A percentile compares a stretch with the other conserved stretches of the same genome.
Evolutionary conservation across 2,329 filamentous ascomycete species (phyloP).

Genomic region (Sporothrix pallida): DNA sequence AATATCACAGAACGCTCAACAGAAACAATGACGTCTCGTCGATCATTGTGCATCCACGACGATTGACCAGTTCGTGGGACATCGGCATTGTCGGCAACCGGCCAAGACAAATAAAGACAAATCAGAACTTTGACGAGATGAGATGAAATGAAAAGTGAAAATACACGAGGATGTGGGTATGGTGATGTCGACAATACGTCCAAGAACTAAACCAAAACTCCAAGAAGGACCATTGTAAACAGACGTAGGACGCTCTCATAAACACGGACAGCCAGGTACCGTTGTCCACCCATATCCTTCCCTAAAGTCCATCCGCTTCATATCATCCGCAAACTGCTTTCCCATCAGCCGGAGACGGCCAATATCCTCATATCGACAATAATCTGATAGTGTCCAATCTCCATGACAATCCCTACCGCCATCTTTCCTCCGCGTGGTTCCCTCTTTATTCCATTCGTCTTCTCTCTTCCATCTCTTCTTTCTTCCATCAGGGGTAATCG

Average conservation of each 20-base stretch:
- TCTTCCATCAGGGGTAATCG: conserved; percentile 20
- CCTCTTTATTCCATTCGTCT: background rate
- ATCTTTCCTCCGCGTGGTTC: background rate
- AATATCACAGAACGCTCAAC: no score
- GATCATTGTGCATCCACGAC: background rate
- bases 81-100: background rate
- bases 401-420: background rate
- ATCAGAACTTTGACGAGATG: background rate
- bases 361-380: background rate
- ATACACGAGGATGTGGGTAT: background rate
- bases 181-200: background rate
- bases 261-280: conserved; percentile 14
- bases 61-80: background rate
- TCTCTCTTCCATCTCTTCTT: background rate
- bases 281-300: background rate
- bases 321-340: conserved; percentile 29
- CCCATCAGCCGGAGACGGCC: conserved; percentile 30
- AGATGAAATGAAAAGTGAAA: background rate
- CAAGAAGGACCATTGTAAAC: background rate
- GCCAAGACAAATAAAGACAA: conserved; percentile 10
- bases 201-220: background rate
- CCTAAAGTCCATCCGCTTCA: background rate
- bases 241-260: background rate
- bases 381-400: background rate
- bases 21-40: conserved; percentile 8